phyloP scores from a whole-genome alignment of 2,329 filamentous ascomycete species.

The Parascedosporium putredinis region DNA sequence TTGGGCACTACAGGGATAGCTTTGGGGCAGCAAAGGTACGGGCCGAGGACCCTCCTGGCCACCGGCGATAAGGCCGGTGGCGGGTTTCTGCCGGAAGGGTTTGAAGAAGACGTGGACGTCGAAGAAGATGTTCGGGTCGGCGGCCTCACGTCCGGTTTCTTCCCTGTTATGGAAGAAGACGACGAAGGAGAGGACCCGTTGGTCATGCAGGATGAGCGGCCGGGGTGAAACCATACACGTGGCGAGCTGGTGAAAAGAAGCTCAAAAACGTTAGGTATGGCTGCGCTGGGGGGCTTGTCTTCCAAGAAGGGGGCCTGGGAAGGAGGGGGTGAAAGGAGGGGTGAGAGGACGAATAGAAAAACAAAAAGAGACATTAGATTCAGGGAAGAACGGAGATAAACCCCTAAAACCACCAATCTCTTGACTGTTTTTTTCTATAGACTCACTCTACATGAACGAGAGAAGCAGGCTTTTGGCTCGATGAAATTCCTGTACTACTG shows the following conservation, averaged over 20 bases:
- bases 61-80: slow-evolving; percentile 48
- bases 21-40: neutral
- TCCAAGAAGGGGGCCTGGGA: no score
- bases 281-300: no score
- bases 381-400: no score
- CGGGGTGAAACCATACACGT: neutral
- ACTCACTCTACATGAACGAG: no score
- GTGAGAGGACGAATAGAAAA: no score
- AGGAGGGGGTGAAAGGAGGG: no score
- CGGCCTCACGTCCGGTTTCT: slow-evolving; percentile 32
- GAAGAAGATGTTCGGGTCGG: slow-evolving; percentile 38
- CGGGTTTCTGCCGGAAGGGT: slow-evolving; percentile 50
- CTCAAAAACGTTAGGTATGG: neutral
- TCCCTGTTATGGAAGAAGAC: slow-evolving; percentile 35
- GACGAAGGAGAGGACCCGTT: slow-evolving; percentile 23
- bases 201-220: slow-evolving; percentile 10
- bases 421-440: no score
- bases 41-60: slow-evolving; percentile 23
- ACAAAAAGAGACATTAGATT: no score
- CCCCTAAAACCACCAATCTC: no score
- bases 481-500: no score
- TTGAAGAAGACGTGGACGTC: slow-evolving; percentile 37
- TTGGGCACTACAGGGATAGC: slow-evolving; percentile 35
- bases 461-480: no score
- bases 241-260: neutral